phyloP scores from a whole-genome alignment of 176 grass and related monocot species.

The Pontederia paniculata region DNA sequence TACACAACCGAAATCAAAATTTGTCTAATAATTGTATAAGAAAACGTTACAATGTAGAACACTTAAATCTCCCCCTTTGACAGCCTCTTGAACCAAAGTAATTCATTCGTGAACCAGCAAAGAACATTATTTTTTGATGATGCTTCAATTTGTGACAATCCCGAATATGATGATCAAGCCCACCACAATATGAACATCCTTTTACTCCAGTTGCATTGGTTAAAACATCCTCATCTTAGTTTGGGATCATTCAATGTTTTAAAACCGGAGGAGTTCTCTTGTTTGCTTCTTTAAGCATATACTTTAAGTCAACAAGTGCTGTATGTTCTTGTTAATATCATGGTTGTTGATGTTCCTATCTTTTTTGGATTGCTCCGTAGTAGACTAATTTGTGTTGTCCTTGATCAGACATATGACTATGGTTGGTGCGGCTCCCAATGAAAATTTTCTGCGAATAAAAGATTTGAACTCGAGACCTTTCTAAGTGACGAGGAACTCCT shows the following conservation, averaged over 20 bases:
- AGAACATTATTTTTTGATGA: slow-evolving; percentile 70
- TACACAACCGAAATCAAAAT: too few relatives aligned
- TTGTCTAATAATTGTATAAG: too few relatives aligned
- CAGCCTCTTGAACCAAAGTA: slow-evolving; percentile 72
- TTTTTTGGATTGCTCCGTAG: too few relatives aligned
- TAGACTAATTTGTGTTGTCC: too few relatives aligned
- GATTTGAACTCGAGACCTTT: too few relatives aligned
- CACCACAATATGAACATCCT: slow-evolving; percentile 85
- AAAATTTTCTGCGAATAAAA: too few relatives aligned
- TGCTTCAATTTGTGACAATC: slow-evolving; percentile 85
- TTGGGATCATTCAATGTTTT: slow-evolving; percentile 63
- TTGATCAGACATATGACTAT: too few relatives aligned
- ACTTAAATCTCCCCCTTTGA: slow-evolving; percentile 69
- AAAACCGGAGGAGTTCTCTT: slow-evolving; percentile 80
- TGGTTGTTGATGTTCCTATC: slow-evolving; percentile 81
- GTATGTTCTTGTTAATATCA: slow-evolving; percentile 98
- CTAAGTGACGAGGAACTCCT: too few relatives aligned
- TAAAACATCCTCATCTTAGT: slow-evolving; percentile 62
- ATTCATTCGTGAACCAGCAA: slow-evolving; percentile 67
- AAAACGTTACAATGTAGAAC: too few relatives aligned
- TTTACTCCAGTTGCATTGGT: slow-evolving; percentile 64
- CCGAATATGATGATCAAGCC: slow-evolving; percentile 69
- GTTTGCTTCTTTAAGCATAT: slow-evolving; percentile 81
- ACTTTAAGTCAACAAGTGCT: slow-evolving; percentile 71
- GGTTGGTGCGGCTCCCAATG: too few relatives aligned